These are phyloP conservation scores for Saccharomycopsis sp. DNA, from an alignment of 805 yeast species.

Conservation along the genomic window DNA sequence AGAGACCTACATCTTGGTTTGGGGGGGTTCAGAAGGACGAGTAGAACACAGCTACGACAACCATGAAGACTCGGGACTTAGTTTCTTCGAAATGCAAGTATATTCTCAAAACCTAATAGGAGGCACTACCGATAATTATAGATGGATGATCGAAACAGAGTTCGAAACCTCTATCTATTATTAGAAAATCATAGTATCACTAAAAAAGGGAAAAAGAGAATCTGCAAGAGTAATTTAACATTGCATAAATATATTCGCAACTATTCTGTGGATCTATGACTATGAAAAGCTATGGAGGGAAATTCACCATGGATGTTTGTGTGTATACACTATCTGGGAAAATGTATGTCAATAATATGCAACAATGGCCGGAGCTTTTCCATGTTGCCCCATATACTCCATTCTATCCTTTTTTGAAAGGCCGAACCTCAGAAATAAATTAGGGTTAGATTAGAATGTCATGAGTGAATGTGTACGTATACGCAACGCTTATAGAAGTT, in stretches of 20 bases:
- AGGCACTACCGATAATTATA: too few species aligned
- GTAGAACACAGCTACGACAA: too few species aligned
- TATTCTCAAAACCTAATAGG: too few species aligned
- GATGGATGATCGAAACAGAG: too few species aligned
- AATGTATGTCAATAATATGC: neutral
- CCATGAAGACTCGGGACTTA: too few species aligned
- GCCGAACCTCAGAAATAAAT: neutral
- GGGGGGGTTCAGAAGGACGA: too few species aligned
- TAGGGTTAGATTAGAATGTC: neutral
- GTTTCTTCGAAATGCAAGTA: neutral
- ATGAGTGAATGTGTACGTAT: neutral
- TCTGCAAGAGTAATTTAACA: neutral
- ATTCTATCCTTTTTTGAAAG: too few species aligned
- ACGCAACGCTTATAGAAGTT: too few species aligned
- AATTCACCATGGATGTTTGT: too few species aligned
- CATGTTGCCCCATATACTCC: neutral
- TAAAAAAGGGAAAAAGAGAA: neutral
- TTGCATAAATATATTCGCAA: neutral
- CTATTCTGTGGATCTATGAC: neutral
- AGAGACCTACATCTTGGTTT: too few species aligned
- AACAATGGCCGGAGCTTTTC: neutral
- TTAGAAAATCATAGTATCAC: neutral
- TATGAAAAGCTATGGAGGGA: neutral
- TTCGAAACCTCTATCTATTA: neutral
- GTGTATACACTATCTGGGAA: neutral